Conservation (phyloP, 306 rosid species). For the Castanea sativa region DNA sequence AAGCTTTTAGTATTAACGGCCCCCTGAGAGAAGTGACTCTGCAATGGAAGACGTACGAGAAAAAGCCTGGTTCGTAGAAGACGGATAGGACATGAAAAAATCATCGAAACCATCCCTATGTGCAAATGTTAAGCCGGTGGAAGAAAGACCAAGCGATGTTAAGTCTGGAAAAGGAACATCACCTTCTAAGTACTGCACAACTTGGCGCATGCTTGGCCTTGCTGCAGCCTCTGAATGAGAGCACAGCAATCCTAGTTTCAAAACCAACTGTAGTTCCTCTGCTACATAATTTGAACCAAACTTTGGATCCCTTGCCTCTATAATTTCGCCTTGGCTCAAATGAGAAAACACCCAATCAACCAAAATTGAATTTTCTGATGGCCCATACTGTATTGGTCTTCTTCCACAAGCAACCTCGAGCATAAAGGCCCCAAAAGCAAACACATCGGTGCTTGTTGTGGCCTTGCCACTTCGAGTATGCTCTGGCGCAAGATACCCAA, state of each 20-base stretch:
- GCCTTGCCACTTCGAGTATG: slow-evolving; percentile 29
- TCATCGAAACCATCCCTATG: slow-evolving; percentile 30
- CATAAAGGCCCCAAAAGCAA: slow-evolving; percentile 35
- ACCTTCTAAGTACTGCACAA: no score
- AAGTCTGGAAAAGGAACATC: no score
- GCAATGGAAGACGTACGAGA: slow-evolving; percentile 32
- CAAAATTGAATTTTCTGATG: not conserved
- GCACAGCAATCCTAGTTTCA: slow-evolving; percentile 74
- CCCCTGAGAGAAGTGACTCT: slow-evolving; percentile 23
- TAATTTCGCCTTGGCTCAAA: no score
- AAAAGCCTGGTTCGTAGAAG: slow-evolving; percentile 30
- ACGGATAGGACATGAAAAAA: slow-evolving; percentile 30
- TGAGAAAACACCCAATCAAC: no score
- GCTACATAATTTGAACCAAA: slow-evolving; percentile 33
- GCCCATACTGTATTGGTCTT: slow-evolving; percentile 26
- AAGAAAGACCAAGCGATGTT: no score
- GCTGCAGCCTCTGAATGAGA: no score
- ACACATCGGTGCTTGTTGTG: slow-evolving; percentile 27
- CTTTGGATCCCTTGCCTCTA: slow-evolving; percentile 52
- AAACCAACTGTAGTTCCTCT: slow-evolving; percentile 40
- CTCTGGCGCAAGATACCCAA: slow-evolving; percentile 40
- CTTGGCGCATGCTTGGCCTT: no score
- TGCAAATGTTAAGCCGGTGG: slow-evolving; percentile 1
- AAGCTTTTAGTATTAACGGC: slow-evolving; percentile 18
- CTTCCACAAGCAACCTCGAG: slow-evolving; percentile 36